phyloP scores from a whole-genome alignment of 106 monocot genomes.

The Phalaenopsis aphrodite region DNA sequence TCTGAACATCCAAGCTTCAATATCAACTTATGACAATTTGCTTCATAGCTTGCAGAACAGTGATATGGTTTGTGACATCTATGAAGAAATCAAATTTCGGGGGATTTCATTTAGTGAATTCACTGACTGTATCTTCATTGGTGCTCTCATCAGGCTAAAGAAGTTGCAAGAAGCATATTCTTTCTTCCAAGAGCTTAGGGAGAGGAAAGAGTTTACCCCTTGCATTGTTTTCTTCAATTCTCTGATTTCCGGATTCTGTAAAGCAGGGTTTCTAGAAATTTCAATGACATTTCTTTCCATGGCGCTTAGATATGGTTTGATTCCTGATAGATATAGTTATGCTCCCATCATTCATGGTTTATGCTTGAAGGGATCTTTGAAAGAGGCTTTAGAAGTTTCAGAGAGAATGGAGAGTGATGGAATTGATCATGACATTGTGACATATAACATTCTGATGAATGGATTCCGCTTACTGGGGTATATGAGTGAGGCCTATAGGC shows the following conservation, averaged over 20 bases:
- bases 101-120: conserved; percentile 28
- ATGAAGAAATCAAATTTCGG: conserved; percentile 25
- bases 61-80: conserved; percentile 25
- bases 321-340: conserved; percentile 53
- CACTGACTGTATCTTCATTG: conserved; percentile 32
- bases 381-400: conserved; percentile 46
- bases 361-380: conserved; percentile 34
- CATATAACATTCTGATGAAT: conserved; percentile 57
- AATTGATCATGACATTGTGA: conserved; percentile 43
- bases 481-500: conserved; percentile 23
- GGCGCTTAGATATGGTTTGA: conserved; percentile 49
- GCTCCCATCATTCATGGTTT: conserved; percentile 52
- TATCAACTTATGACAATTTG: conserved; percentile 46
- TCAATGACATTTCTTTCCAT: conserved; percentile 47
- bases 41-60: conserved; percentile 29
- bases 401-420: conserved; percentile 47
- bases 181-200: conserved; percentile 44
- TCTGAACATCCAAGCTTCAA: conserved; percentile 40
- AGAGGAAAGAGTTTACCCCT: conserved; percentile 22
- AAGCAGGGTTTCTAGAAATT: conserved; percentile 20
- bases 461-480: conserved; percentile 43
- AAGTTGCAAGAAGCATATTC: conserved; percentile 40
- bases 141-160: conserved; percentile 52
- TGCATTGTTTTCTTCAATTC: conserved; percentile 37
- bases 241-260: conserved; percentile 48